phyloP scores from a whole-genome alignment of 2,329 filamentous ascomycete genomes.

The Trichoderma semiorbis region DNA sequence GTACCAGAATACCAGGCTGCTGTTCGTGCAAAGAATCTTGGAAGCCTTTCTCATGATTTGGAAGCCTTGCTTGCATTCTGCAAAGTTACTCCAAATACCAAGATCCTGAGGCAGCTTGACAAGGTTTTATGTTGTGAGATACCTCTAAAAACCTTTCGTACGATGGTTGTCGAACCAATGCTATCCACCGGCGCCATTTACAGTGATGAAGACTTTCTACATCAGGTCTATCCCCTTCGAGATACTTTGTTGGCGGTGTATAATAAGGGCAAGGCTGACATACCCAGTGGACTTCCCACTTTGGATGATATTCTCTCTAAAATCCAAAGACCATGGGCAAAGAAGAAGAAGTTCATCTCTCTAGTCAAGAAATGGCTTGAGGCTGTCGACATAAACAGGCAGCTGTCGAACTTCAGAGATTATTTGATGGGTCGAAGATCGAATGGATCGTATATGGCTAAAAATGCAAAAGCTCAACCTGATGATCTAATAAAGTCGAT shows the following conservation, averaged over 20 bases:
- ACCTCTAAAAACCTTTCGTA: background rate
- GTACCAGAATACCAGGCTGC: background rate
- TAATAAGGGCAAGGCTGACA: background rate
- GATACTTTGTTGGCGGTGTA: background rate
- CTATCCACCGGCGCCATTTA: rapidly evolving
- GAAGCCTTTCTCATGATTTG: background rate
- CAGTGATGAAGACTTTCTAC: background rate
- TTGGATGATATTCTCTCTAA: background rate
- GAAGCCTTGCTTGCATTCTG: background rate
- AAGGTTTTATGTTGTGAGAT: background rate
- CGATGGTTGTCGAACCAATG: background rate
- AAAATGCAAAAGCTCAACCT: background rate
- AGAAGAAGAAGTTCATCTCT: rapidly evolving
- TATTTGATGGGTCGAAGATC: background rate
- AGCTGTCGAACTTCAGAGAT: background rate
- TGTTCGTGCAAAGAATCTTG: background rate
- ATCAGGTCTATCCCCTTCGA: background rate
- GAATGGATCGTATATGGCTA: background rate
- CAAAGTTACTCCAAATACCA: background rate
- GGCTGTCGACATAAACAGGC: background rate
- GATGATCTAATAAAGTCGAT: background rate
- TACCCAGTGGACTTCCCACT: no score
- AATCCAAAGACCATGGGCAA: background rate
- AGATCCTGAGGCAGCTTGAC: rapidly evolving
- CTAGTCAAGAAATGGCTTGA: background rate